These are phyloP conservation scores for Acanthamoeba quina DNA, from an alignment of 208 protist genomes.

Conservation along the genomic window DNA sequence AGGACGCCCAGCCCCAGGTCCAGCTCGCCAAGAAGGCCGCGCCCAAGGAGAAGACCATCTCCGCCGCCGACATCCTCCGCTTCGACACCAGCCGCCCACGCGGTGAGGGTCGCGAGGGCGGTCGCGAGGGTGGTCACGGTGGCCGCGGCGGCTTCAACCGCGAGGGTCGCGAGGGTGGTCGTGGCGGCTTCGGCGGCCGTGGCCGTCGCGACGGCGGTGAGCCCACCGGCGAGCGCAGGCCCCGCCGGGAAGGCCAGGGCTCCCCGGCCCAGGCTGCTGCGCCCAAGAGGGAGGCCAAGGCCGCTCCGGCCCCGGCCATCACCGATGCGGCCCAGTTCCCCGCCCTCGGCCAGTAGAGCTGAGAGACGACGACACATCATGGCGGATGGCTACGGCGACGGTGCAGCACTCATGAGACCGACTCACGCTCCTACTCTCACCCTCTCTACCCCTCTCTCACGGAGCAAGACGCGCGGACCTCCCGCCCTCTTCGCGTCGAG, in stretches of 20 bases:
- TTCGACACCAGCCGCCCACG: background rate
- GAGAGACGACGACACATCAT: background rate
- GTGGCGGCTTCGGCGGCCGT: background rate
- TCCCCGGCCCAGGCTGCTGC: background rate
- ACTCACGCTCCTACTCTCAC: background rate
- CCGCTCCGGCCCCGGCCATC: background rate
- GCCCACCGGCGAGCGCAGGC: conserved; percentile 29
- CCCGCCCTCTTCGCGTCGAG: background rate
- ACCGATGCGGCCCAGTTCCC: background rate
- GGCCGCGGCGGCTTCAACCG: background rate
- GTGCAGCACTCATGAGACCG: background rate
- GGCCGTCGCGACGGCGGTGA: conserved; percentile 25
- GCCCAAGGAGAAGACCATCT: conserved; percentile 23
- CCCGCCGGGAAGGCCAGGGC: conserved; percentile 23
- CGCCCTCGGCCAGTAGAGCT: background rate
- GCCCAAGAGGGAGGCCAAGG: background rate
- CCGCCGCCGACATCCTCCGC: background rate
- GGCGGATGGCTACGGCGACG: conserved; percentile 11
- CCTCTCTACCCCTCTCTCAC: background rate
- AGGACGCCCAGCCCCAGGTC: conserved; percentile 5
- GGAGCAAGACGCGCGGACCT: background rate
- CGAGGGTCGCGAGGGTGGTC: background rate
- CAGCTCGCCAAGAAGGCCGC: conserved; percentile 9
- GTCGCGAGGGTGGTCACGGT: too few species aligned
- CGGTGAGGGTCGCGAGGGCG: background rate